Percentiles rank a stretch among this genome's conserved stretches.
phyloP scores from a whole-genome alignment of 805 yeast species.

The Yamadazyma scolyti region DNA sequence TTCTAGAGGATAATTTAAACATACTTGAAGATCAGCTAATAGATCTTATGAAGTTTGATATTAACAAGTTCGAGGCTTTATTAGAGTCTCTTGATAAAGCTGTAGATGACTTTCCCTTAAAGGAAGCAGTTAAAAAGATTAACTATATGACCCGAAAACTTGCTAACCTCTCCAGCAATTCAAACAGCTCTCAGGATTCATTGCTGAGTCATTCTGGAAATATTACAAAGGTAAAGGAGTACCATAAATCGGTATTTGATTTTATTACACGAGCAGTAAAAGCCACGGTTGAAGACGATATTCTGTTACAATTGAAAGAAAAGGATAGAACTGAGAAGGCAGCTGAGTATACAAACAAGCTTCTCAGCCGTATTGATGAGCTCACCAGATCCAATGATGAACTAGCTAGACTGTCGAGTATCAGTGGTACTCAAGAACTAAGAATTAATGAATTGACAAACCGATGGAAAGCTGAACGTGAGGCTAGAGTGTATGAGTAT shows the following conservation, averaged over 20 bases:
- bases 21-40: slow-evolving; percentile 41
- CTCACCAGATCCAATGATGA: slow-evolving; percentile 19
- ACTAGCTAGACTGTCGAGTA: slow-evolving; percentile 9
- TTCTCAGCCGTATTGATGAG: slow-evolving; percentile 24
- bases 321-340: slow-evolving; percentile 18
- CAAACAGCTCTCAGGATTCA: slow-evolving; percentile 7
- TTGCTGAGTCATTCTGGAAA: slow-evolving; percentile 16
- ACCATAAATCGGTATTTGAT: slow-evolving; percentile 44
- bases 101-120: slow-evolving; percentile 54
- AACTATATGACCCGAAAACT: slow-evolving; percentile 15
- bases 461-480: slow-evolving; percentile 70
- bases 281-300: slow-evolving; percentile 56
- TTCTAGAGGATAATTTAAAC: slow-evolving; percentile 8
- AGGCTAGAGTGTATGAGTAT: slow-evolving; percentile 59
- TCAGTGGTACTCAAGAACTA: slow-evolving; percentile 22
- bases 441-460: slow-evolving; percentile 60
- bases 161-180: too few species aligned
- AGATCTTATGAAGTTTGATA: slow-evolving; percentile 37
- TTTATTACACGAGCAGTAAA: slow-evolving; percentile 61
- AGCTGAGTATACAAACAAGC: slow-evolving; percentile 19
- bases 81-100: slow-evolving; percentile 49
- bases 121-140: slow-evolving; percentile 55
- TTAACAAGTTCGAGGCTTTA: slow-evolving; percentile 47
- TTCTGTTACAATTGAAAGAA: slow-evolving; percentile 34
- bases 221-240: slow-evolving; percentile 23